A percentile compares a stretch with the other conserved stretches of the same genome.
These are phyloP conservation scores for Coriaria nepalensis DNA, from an alignment of 306 rosid species.

Conservation along the genomic window DNA sequence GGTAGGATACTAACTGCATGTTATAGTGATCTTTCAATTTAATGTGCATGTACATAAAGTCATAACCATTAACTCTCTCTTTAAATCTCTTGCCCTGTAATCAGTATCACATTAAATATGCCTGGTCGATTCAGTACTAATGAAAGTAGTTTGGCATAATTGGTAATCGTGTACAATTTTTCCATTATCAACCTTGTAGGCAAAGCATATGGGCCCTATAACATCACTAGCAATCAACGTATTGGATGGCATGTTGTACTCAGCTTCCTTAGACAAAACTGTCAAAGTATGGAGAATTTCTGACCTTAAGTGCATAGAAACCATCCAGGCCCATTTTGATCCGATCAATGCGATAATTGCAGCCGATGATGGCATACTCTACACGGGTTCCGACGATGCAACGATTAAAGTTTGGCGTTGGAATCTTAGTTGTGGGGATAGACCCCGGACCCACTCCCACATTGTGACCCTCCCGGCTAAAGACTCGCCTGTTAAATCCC, in stretches of 20 bases:
- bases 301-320: conserved; percentile 80
- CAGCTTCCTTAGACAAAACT: conserved; percentile 73
- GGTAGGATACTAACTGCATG: no score
- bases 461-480: conserved; percentile 66
- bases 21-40: no score
- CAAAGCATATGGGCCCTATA: conserved; percentile 65
- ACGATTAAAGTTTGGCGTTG: conserved; percentile 73
- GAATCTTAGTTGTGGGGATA: conserved; percentile 42
- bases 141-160: no score
- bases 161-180: no score
- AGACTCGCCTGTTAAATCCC: conserved; percentile 60
- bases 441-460: conserved; percentile 50
- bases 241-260: conserved; percentile 63
- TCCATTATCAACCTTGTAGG: conserved; percentile 20
- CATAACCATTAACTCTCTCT: no score
- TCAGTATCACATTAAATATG: no score
- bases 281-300: conserved; percentile 77
- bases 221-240: conserved; percentile 70
- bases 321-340: conserved; percentile 62
- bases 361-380: conserved; percentile 63
- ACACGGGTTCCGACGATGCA: conserved; percentile 80
- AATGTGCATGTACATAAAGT: no score
- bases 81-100: no score
- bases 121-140: no score
- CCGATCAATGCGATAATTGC: conserved; percentile 49